Evolutionary conservation across 169 alveolate genomes (phyloP).

Genomic region (Plasmodium coatneyi): DNA sequence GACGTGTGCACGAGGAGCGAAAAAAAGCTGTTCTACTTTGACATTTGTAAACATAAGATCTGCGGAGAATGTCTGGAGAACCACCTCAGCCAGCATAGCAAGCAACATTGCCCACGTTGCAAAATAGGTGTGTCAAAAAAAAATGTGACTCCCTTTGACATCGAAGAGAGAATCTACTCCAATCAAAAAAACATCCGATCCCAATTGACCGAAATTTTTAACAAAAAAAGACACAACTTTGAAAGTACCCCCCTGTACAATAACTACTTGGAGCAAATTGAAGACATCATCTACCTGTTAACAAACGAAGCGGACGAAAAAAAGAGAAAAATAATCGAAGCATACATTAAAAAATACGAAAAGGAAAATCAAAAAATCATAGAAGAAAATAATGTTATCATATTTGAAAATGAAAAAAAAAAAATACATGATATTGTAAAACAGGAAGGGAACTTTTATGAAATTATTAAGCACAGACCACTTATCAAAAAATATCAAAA

Average conservation of each 20-base stretch:
- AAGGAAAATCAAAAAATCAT: slow-evolving; percentile 76
- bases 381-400: slow-evolving; percentile 79
- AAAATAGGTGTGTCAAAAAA: slow-evolving; percentile 33
- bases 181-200: slow-evolving; percentile 57
- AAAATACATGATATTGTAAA: slow-evolving; percentile 82
- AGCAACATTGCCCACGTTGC: slow-evolving; percentile 71
- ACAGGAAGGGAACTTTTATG: slow-evolving; percentile 82
- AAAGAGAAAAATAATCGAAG: slow-evolving; percentile 79
- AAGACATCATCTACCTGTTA: slow-evolving; percentile 55
- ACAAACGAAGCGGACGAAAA: slow-evolving; percentile 76
- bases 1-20: slow-evolving; percentile 53
- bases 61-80: slow-evolving; percentile 68
- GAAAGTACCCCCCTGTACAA: slow-evolving; percentile 84
- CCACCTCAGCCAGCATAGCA: slow-evolving; percentile 46
- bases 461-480: slow-evolving; percentile 83
- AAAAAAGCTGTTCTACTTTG: slow-evolving; percentile 40
- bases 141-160: slow-evolving; percentile 46
- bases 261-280: slow-evolving; percentile 82
- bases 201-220: slow-evolving; percentile 76
- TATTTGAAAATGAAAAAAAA: slow-evolving; percentile 79
- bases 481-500: slow-evolving; percentile 73
- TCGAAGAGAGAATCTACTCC: slow-evolving; percentile 50
- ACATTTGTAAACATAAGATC: slow-evolving; percentile 63
- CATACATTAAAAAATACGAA: slow-evolving; percentile 80
- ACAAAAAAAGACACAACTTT: slow-evolving; percentile 82